Conservation (phyloP, 2,329 filamentous ascomycete species). For the Penicillium capsulatum region DNA sequence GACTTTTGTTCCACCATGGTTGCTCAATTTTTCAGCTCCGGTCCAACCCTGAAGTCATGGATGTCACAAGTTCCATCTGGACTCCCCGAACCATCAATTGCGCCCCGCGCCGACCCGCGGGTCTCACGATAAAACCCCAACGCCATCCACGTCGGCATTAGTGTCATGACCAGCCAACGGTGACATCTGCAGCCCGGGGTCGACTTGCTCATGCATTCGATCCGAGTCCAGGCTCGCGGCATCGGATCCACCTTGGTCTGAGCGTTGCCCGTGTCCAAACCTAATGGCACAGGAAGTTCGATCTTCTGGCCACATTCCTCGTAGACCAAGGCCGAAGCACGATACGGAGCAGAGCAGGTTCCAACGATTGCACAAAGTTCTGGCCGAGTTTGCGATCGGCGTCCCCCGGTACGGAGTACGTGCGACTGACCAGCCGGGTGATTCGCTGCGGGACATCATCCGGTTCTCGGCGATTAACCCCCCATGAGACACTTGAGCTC, state of each 20-base stretch:
- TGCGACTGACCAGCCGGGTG: conserved; percentile 10
- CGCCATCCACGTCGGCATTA: neutral
- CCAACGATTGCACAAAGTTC: conserved; percentile 13
- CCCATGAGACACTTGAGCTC: too few relatives aligned
- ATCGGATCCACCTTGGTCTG: conserved; percentile 18
- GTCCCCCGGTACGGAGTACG: neutral
- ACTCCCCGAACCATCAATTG: too few relatives aligned
- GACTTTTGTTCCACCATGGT: neutral
- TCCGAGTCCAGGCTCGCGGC: conserved; percentile 11
- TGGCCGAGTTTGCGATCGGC: conserved; percentile 16
- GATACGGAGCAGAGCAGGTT: too few relatives aligned
- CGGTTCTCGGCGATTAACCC: conserved; percentile 17
- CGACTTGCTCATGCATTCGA: conserved; percentile 9
- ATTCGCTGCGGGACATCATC: conserved; percentile 18
- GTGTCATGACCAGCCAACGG: neutral
- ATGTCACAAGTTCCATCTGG: too few relatives aligned
- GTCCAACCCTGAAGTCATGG: neutral
- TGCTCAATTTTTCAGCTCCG: too few relatives aligned
- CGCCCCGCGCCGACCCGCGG: conserved; percentile 2
- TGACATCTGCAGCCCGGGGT: conserved; percentile 14
- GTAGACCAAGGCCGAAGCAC: too few relatives aligned
- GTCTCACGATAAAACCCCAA: neutral
- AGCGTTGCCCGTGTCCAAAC: conserved; percentile 10
- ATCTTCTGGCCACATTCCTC: too few relatives aligned
- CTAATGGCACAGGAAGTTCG: neutral